Evolutionary conservation across 768 basidiomycete species (phyloP).

Genomic region (Lanmaoa pseudosensibilis): DNA sequence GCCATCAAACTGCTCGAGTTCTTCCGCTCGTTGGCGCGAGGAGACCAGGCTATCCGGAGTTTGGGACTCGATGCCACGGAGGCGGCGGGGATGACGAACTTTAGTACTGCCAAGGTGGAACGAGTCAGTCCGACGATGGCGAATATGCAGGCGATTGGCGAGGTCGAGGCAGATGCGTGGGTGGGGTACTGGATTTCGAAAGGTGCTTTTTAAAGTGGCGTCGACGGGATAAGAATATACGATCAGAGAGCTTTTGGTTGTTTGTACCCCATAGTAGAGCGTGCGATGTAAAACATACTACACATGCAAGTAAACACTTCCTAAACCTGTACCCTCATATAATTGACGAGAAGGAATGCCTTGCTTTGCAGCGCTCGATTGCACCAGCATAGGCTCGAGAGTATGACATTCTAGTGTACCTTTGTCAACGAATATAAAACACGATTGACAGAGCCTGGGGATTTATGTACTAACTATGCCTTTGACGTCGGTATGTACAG

Average conservation of each 20-base stretch:
- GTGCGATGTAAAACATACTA: not conserved
- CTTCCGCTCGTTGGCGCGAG: constrained; percentile 26
- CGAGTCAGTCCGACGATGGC: constrained; percentile 24
- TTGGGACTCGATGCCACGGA: not conserved
- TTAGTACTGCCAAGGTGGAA: constrained; percentile 16
- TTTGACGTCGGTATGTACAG: not conserved
- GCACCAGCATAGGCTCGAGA: not conserved
- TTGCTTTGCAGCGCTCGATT: not conserved
- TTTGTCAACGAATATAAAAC: too few species aligned
- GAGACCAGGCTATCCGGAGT: constrained; percentile 11
- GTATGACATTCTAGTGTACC: not conserved
- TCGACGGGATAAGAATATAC: not conserved
- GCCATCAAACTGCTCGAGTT: constrained; percentile 37
- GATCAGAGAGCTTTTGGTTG: not conserved
- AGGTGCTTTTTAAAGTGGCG: constrained; percentile 14
- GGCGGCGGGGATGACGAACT: constrained; percentile 21
- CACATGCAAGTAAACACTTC: too few species aligned
- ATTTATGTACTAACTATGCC: not conserved
- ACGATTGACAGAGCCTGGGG: too few species aligned
- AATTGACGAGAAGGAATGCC: too few species aligned
- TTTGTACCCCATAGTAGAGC: not conserved
- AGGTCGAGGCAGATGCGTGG: constrained; percentile 25
- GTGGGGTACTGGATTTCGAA: constrained; percentile 27
- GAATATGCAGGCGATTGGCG: constrained; percentile 26
- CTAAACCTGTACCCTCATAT: too few species aligned